Percentiles rank a stretch among this genome's conserved stretches.
phyloP scores from a whole-genome alignment of 345 rosid species.

The Boechera divaricarpa region DNA sequence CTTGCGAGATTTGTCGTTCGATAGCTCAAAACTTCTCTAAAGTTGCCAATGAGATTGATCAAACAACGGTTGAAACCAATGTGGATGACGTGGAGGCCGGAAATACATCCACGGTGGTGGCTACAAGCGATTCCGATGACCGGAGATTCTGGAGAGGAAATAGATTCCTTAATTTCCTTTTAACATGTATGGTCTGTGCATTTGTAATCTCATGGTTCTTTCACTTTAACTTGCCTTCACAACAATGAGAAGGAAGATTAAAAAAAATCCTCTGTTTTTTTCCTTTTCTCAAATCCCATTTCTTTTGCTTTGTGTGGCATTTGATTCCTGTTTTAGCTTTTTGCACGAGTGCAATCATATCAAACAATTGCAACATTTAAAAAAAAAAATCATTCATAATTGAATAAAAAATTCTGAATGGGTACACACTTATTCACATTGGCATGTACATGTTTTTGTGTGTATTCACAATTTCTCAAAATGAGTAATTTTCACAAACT shows the following conservation, averaged over 20 bases:
- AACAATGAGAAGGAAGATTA: slow-evolving; percentile 38
- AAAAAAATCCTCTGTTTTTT: slow-evolving; percentile 23
- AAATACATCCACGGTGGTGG: slow-evolving; percentile 30
- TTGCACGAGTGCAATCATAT: slow-evolving; percentile 52
- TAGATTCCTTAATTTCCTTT: slow-evolving; percentile 47
- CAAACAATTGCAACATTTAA: slow-evolving; percentile 29
- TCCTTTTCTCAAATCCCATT: slow-evolving; percentile 27
- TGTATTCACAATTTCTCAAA: slow-evolving; percentile 29
- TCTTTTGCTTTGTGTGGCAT: slow-evolving; percentile 44
- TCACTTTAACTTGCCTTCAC: slow-evolving; percentile 48
- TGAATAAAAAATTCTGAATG: slow-evolving; percentile 5
- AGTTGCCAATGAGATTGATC: slow-evolving; percentile 39
- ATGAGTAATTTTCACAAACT: neutral
- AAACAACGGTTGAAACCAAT: slow-evolving; percentile 27
- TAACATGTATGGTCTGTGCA: slow-evolving; percentile 48
- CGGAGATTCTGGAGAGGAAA: slow-evolving; percentile 85
- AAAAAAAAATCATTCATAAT: slow-evolving; percentile 11
- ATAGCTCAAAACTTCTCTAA: slow-evolving; percentile 71
- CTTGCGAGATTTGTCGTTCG: slow-evolving; percentile 91
- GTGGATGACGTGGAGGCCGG: slow-evolving; percentile 47
- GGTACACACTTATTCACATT: slow-evolving; percentile 12
- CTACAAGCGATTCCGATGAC: slow-evolving; percentile 48
- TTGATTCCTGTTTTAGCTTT: slow-evolving; percentile 48
- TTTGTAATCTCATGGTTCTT: slow-evolving; percentile 50
- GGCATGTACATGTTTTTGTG: slow-evolving; percentile 34